These are phyloP conservation scores for Xylaria sp. DNA, from an alignment of 2,329 filamentous ascomycete species.

Conservation along the genomic window DNA sequence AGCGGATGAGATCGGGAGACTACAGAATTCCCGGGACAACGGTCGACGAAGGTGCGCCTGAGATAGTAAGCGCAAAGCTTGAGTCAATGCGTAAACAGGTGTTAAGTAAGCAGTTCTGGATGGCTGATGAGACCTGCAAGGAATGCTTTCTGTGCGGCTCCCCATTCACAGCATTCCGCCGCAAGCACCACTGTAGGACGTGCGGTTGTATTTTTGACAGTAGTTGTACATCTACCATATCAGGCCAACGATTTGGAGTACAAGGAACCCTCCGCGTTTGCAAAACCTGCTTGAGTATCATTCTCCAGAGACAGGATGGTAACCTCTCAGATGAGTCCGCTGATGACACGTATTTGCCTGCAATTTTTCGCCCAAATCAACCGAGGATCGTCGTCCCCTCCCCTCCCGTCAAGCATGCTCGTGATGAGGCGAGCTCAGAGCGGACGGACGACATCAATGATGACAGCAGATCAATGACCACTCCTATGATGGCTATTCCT, in stretches of 20 bases:
- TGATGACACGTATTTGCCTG: constrained; percentile 75
- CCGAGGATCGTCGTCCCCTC: constrained; percentile 54
- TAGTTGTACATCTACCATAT: constrained; percentile 92
- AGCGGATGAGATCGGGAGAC: constrained; percentile 59
- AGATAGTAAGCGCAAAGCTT: constrained; percentile 69
- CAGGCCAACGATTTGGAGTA: constrained; percentile 88
- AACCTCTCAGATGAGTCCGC: constrained; percentile 89
- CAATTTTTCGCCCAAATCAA: constrained; percentile 68
- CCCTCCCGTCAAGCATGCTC: constrained; percentile 53
- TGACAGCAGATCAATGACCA: constrained; percentile 64
- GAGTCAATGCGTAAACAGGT: constrained; percentile 86
- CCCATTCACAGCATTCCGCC: constrained; percentile 89
- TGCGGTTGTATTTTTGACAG: constrained; percentile 99
- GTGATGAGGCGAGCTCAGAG: constrained; percentile 55
- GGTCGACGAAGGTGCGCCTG: constrained; percentile 66
- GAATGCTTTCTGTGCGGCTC: constrained; percentile 95
- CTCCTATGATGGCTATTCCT: constrained; percentile 77
- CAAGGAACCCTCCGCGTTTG: constrained; percentile 87
- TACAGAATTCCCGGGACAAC: constrained; percentile 68
- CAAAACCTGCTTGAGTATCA: constrained; percentile 90
- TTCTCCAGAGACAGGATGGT: constrained; percentile 88
- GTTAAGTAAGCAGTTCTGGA: constrained; percentile 96
- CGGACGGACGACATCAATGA: constrained; percentile 59
- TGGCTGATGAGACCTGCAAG: constrained; percentile 98
- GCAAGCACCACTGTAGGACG: constrained; percentile 95